Evolutionary conservation across 148 eudicot species (phyloP).

Genomic region (Amaranthus cruentus): DNA sequence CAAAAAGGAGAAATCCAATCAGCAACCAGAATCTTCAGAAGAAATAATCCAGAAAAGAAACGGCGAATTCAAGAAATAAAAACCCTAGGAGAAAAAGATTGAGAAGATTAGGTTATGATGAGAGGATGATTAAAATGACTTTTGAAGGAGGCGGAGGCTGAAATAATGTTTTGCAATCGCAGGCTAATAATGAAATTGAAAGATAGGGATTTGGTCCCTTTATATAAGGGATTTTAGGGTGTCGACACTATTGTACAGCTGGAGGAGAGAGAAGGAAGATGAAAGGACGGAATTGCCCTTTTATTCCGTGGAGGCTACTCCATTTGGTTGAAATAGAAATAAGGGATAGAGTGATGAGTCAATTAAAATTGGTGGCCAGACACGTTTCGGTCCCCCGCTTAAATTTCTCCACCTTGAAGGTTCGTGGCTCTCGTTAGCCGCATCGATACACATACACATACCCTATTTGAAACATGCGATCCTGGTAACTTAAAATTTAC

Average conservation of each 20-base stretch:
- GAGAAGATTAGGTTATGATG: neutral
- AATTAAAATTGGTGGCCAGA: neutral
- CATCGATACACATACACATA: too few relatives aligned
- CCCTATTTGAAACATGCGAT: too few relatives aligned
- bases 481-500: too few relatives aligned
- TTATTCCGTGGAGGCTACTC: conserved; percentile 20
- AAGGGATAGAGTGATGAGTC: neutral
- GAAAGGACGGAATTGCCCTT: conserved; percentile 18
- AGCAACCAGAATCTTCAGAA: neutral
- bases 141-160: neutral
- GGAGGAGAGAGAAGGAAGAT: neutral
- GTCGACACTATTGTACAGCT: neutral
- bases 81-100: conserved; percentile 26
- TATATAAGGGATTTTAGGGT: conserved; percentile 2
- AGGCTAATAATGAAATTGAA: neutral
- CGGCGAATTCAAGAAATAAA: neutral
- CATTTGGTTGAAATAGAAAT: neutral
- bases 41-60: neutral
- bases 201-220: neutral
- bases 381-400: neutral
- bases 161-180: neutral
- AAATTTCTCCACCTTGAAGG: neutral
- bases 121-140: conserved; percentile 10
- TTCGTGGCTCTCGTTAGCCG: conserved; percentile 3
- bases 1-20: neutral